A percentile compares a stretch with the other conserved stretches of the same genome.
Conservation (phyloP, 352 stramenopile species). For the Phytophthora niederhauseri region DNA sequence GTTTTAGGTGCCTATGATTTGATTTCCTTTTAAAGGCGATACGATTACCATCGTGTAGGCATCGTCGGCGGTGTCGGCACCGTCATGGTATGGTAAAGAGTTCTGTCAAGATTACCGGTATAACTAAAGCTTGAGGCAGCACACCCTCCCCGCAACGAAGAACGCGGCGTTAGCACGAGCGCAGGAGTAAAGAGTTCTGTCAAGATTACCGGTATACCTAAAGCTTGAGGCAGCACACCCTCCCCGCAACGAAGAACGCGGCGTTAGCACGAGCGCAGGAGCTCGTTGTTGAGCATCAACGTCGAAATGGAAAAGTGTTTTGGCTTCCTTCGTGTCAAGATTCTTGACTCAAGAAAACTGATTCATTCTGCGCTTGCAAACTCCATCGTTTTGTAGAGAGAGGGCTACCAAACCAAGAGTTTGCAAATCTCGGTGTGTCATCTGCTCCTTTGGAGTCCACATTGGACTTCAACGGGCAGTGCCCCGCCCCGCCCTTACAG, state of each 20-base stretch:
- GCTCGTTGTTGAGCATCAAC: too few species aligned
- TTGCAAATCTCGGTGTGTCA: slow-evolving; percentile 25
- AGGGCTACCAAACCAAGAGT: background rate
- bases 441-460: background rate
- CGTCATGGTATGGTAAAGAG: background rate
- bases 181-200: too few species aligned
- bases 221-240: too few species aligned
- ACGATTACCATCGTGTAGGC: background rate
- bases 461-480: slow-evolving; percentile 6
- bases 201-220: too few species aligned
- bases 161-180: too few species aligned
- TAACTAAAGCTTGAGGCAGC: too few species aligned
- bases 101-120: too few species aligned
- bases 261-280: too few species aligned
- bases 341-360: background rate
- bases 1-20: background rate
- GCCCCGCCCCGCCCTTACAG: slow-evolving; percentile 4
- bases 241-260: too few species aligned
- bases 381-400: background rate
- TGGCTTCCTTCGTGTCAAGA: background rate
- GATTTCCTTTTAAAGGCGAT: background rate
- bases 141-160: too few species aligned
- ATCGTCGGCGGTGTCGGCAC: background rate
- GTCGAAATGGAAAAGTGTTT: background rate
- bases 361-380: background rate